Conservation (phyloP, 2,329 filamentous ascomycete genomes). For the Coniochaeta hoffmannii region DNA sequence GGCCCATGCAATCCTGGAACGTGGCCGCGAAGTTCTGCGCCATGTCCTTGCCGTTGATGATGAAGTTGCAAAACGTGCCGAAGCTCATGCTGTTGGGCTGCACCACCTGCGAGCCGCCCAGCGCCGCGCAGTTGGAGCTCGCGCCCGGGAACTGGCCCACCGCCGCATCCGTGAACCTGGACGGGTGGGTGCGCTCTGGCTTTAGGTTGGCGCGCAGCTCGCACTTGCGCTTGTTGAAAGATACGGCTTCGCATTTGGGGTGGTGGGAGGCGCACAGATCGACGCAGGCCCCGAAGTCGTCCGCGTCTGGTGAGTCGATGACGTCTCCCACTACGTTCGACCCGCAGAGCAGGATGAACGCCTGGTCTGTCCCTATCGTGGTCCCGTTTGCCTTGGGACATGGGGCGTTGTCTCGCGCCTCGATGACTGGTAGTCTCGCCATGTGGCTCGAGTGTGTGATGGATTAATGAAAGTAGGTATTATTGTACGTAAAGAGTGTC, state of each 20-base stretch:
- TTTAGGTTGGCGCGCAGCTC: slow-evolving; percentile 15
- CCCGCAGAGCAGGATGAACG: slow-evolving; percentile 20
- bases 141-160: slow-evolving; percentile 18
- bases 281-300: slow-evolving; percentile 16
- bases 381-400: slow-evolving; percentile 20
- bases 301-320: slow-evolving; percentile 12
- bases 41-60: slow-evolving; percentile 20
- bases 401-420: slow-evolving; percentile 5
- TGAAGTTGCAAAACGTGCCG: slow-evolving; percentile 16
- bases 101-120: slow-evolving; percentile 10
- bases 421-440: neutral
- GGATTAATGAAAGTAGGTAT: neutral
- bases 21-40: slow-evolving; percentile 19
- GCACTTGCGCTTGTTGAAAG: slow-evolving; percentile 19
- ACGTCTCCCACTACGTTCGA: slow-evolving; percentile 14
- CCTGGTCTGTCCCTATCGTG: slow-evolving; percentile 16
- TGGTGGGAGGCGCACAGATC: slow-evolving; percentile 23
- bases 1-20: slow-evolving; percentile 20
- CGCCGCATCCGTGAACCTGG: slow-evolving; percentile 16
- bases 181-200: slow-evolving; percentile 5
- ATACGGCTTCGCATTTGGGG: slow-evolving; percentile 19
- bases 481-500: neutral
- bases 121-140: slow-evolving; percentile 18
- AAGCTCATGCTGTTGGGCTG: slow-evolving; percentile 11
- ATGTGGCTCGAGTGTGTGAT: neutral